Base-by-base conservation (phyloP, 257 asterid genomes). In the Gentiana macrophylla region DNA sequence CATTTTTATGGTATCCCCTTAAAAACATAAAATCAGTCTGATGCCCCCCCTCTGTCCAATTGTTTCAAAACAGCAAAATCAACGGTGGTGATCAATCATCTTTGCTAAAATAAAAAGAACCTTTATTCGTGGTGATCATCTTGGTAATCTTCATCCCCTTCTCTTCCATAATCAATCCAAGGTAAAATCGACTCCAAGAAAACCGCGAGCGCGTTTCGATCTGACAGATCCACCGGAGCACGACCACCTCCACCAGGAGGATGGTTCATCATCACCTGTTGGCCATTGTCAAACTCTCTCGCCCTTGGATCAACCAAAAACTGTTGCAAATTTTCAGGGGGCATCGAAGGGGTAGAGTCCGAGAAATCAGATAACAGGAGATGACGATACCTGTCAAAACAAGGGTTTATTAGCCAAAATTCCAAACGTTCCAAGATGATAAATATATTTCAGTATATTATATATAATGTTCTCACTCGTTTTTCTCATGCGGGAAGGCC, bases 241-340 rank as follows among this genome's bases (percentile, higher is more conserved):
- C 64, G 76, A 12, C 6, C 15, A 32, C 61, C 73, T 47, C 59
- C 70, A 46, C 71, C 77, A 32, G 64, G 55, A 62, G 67, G 64
- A 24, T 24, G 24, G 24, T 24, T 24, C 24, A 24, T 24, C 52
- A 55, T 63, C 37, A 59, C 63, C 36, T 68, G 80, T 33, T 65
- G 77, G 41, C 65, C 76, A 35, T 71, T 73, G 55, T 72, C 82
- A n/a, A 69, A 45, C 50, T 67, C 94, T 58, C 72, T 79, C 74
- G 65, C 54, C 67, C 89, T 80, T 32, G 76, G 88, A 58, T 80
- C 88, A 35, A 76, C 84, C 54, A 84, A 72, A 60, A 91, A 84
- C 35, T 86, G 83, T 51, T 89, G 97, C 80, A 86, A 66, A 75
- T 84, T 74, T 47, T 86, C 98, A 35, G 96, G 96, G n/a, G 98